Conservation (phyloP, 495 filamentous ascomycete species). For the Parathielavia appendiculata region DNA sequence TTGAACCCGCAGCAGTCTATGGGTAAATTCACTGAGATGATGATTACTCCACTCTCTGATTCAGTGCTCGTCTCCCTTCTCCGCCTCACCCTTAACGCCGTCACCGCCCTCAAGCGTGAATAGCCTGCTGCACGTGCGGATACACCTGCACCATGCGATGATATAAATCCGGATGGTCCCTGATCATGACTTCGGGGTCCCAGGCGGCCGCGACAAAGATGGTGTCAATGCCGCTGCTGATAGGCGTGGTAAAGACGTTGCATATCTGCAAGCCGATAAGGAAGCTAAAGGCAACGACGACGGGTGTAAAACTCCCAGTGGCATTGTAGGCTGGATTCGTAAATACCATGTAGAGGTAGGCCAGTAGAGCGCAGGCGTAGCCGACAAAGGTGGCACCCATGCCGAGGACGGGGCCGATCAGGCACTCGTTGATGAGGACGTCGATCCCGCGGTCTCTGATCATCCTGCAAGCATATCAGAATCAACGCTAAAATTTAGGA, state of each 20-base stretch:
- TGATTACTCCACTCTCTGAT: background rate
- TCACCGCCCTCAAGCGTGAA: conserved; percentile 29
- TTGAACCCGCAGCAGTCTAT: too few relatives aligned
- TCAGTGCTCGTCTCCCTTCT: background rate
- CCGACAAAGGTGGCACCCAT: conserved; percentile 82
- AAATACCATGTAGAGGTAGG: conserved; percentile 74
- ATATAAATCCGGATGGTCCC: conserved; percentile 78
- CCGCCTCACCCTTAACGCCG: background rate
- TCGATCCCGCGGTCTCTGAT: conserved; percentile 89
- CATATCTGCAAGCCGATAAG: conserved; percentile 81
- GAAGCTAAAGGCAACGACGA: conserved; percentile 79
- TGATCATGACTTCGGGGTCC: conserved; percentile 80
- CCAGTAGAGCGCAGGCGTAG: conserved; percentile 72
- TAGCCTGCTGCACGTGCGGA: conserved; percentile 66
- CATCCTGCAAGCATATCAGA: conserved; percentile 46
- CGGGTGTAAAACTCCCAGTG: conserved; percentile 52
- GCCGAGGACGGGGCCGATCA: conserved; percentile 84
- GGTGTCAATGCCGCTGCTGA: conserved; percentile 67
- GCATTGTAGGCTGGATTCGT: conserved; percentile 74
- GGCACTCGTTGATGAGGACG: conserved; percentile 81
- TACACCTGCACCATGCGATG: conserved; percentile 70
- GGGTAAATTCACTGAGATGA: background rate
- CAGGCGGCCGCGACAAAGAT: conserved; percentile 86
- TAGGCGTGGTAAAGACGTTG: conserved; percentile 79
- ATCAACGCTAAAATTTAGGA: background rate